A percentile compares a stretch with the other conserved stretches of the same genome.
Conservation (phyloP, 768 basidiomycete species). For the Hygrocybe coccinea region DNA sequence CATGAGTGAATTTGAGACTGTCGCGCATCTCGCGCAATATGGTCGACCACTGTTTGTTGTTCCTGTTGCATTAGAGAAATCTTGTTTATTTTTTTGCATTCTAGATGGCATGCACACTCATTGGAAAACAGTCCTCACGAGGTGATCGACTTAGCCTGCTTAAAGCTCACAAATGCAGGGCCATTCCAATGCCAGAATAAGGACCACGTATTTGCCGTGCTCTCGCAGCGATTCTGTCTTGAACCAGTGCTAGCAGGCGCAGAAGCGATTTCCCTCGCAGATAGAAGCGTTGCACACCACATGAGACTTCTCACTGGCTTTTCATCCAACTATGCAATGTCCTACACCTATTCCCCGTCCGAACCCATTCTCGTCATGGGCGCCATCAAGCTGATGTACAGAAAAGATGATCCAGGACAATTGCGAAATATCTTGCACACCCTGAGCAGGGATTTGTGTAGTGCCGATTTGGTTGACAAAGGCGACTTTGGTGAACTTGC, state of each 20-base stretch:
- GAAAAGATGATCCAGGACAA: too few relatives aligned
- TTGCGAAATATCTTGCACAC: slow-evolving; percentile 11
- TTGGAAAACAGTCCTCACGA: not conserved
- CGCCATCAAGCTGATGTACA: slow-evolving; percentile 8
- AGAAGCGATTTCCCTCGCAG: slow-evolving; percentile 11
- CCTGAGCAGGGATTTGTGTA: slow-evolving; percentile 12
- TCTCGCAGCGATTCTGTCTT: slow-evolving; percentile 17
- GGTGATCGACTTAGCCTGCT: not conserved
- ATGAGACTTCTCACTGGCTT: slow-evolving; percentile 17
- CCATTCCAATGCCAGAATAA: not conserved
- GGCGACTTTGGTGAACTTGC: slow-evolving; percentile 13
- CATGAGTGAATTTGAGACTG: slow-evolving; percentile 8
- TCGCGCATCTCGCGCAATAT: slow-evolving; percentile 2
- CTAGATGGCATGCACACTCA: slow-evolving; percentile 1
- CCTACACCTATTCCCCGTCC: slow-evolving; percentile 10
- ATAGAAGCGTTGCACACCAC: slow-evolving; percentile 12
- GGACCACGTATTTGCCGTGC: slow-evolving; percentile 11
- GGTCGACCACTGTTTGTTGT: slow-evolving; percentile 9
- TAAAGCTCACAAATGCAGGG: not conserved
- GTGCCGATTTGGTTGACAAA: slow-evolving; percentile 11
- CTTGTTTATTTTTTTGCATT: not conserved
- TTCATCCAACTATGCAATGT: slow-evolving; percentile 4
- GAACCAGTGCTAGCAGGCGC: slow-evolving; percentile 9
- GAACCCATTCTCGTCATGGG: slow-evolving; percentile 14
- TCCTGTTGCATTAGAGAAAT: not conserved